Evolutionary conservation across 345 rosid species (phyloP).

Genomic region (Barbarea vulgaris): DNA sequence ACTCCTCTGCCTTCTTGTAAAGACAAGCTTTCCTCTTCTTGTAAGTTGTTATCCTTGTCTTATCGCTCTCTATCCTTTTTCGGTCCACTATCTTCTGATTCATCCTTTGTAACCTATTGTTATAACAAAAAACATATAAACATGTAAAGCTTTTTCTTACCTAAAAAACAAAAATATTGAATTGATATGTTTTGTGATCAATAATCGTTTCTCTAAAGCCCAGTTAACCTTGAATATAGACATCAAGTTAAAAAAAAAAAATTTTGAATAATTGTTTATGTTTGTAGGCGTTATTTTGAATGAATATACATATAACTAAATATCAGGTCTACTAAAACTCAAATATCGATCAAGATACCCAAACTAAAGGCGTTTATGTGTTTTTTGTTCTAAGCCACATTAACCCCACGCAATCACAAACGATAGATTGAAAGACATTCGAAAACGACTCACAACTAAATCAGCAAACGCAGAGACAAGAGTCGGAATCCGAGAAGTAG

Average conservation of each 20-base stretch:
- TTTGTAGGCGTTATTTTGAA: slow-evolving; percentile 8
- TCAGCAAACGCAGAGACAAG: slow-evolving; percentile 13
- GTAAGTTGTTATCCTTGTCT: slow-evolving; percentile 39
- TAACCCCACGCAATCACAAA: not conserved
- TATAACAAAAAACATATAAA: not conserved
- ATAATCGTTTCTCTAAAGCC: not conserved
- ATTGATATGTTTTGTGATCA: not conserved
- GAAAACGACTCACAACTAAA: not conserved
- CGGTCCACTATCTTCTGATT: slow-evolving; percentile 4
- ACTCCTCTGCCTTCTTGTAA: slow-evolving; percentile 43
- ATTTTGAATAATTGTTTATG: not conserved
- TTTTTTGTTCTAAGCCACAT: not conserved
- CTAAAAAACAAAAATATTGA: not conserved
- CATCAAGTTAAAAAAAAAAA: not conserved
- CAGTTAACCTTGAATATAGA: not conserved
- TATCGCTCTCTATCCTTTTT: slow-evolving; percentile 34
- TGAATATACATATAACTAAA: not conserved
- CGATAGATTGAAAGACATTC: not conserved
- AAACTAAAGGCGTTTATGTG: not conserved
- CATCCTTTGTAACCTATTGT: slow-evolving; percentile 34
- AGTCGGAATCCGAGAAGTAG: not conserved
- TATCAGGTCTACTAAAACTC: not conserved
- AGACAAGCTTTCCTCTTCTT: slow-evolving; percentile 43
- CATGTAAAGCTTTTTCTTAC: not conserved
- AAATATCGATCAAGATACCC: not conserved